A percentile compares a stretch with the other conserved stretches of the same genome.
Conservation (phyloP, 331 rosid genomes). For the Telfairia occidentalis region DNA sequence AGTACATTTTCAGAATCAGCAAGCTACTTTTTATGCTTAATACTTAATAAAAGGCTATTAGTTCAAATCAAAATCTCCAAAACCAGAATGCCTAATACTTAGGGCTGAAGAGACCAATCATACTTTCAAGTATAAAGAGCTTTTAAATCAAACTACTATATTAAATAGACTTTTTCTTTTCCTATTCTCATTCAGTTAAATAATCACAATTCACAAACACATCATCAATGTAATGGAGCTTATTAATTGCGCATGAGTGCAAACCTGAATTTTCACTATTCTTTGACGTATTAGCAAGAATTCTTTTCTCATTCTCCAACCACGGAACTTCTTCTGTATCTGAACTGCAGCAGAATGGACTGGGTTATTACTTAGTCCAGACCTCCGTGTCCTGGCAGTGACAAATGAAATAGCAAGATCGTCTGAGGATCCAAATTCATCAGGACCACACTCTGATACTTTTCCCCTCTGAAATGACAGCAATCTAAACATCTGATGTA, state of each 20-base stretch:
- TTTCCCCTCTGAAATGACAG: slow-evolving; percentile 69
- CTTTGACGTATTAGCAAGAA: slow-evolving; percentile 72
- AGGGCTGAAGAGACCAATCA: background rate
- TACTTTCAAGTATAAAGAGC: background rate
- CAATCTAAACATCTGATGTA: slow-evolving; percentile 63
- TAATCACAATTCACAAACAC: background rate
- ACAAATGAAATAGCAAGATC: slow-evolving; percentile 42
- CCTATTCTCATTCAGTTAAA: background rate
- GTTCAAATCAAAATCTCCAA: background rate
- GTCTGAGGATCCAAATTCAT: slow-evolving; percentile 42
- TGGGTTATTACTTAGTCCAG: slow-evolving; percentile 33
- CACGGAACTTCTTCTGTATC: slow-evolving; percentile 84
- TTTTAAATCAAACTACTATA: background rate
- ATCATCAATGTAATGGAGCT: background rate
- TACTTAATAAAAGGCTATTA: background rate
- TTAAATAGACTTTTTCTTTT: background rate
- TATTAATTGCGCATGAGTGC: background rate
- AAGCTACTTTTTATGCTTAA: background rate
- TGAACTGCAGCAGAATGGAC: slow-evolving; percentile 55
- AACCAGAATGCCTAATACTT: background rate
- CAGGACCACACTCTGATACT: slow-evolving; percentile 28
- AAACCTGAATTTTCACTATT: slow-evolving; percentile 85
- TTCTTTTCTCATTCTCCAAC: slow-evolving; percentile 85
- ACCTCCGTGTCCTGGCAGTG: slow-evolving; percentile 38
- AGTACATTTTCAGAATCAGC: background rate